phyloP scores from a whole-genome alignment of 2,329 filamentous ascomycete species.

The Arachnomyces sp. region DNA sequence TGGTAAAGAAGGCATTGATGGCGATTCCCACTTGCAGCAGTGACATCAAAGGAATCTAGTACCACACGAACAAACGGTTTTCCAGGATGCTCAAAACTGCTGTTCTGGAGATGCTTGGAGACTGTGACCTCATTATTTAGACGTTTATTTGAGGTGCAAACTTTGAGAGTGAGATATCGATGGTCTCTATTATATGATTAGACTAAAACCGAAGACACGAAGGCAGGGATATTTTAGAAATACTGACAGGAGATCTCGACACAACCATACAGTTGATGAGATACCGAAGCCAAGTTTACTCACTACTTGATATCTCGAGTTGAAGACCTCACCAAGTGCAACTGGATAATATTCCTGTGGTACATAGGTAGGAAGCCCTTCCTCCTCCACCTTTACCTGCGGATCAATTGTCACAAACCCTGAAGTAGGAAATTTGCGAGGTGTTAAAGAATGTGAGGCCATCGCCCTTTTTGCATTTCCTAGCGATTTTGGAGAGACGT shows the following conservation, averaged over 20 bases:
- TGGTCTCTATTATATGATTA: constrained; percentile 5
- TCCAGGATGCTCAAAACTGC: constrained; percentile 17
- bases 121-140: constrained; percentile 12
- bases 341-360: constrained; percentile 12
- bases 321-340: constrained; percentile 11
- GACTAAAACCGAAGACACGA: no score
- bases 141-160: constrained; percentile 9
- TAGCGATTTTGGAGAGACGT: no score
- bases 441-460: no score
- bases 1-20: constrained; percentile 20
- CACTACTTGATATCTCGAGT: constrained; percentile 14
- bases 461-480: no score
- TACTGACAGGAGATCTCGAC: constrained; percentile 13
- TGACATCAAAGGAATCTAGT: constrained; percentile 23
- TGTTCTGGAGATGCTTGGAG: constrained; percentile 16
- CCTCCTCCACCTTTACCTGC: constrained; percentile 10
- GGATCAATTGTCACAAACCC: constrained; percentile 9
- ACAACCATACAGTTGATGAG: constrained; percentile 18
- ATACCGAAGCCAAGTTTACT: constrained; percentile 18
- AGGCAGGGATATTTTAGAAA: not conserved
- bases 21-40: constrained; percentile 14
- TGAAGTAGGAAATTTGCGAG: constrained; percentile 8
- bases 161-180: constrained; percentile 7
- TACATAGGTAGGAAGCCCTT: constrained; percentile 8
- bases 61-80: constrained; percentile 17